Conservation (phyloP, 179 eudicot species). For the Amaranthus tricolor region DNA sequence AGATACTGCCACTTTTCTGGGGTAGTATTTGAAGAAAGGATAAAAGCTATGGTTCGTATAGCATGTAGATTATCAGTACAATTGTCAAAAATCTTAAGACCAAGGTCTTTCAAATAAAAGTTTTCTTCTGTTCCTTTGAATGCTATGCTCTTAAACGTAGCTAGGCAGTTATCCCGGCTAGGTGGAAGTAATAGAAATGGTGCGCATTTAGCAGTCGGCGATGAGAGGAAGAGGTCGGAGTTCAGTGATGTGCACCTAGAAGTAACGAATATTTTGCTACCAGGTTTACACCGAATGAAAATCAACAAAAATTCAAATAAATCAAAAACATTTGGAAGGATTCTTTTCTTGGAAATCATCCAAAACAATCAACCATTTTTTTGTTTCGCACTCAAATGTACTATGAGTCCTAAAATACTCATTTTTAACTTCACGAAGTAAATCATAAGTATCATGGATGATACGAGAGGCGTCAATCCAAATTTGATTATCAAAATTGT, state of each 20-base stretch:
- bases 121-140: not conserved
- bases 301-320: not conserved
- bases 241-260: not conserved
- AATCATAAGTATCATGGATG: too few relatives aligned
- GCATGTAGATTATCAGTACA: not conserved
- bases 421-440: not conserved
- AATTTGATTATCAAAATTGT: not conserved
- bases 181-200: not conserved
- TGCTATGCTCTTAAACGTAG: not conserved
- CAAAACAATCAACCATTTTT: not conserved
- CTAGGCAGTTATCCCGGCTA: not conserved
- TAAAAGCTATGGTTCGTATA: not conserved
- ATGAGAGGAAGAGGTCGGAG: not conserved
- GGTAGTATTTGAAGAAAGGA: not conserved
- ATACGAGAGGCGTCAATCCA: not conserved
- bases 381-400: not conserved
- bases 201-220: not conserved
- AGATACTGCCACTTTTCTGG: not conserved
- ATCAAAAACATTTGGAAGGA: not conserved
- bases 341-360: not conserved
- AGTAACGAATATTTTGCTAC: not conserved
- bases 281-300: not conserved
- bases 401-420: not conserved
- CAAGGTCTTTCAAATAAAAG: not conserved
- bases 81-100: not conserved